Evolutionary conservation across 2,329 filamentous ascomycete species (phyloP).

Genomic region (Colletotrichum lupini): DNA sequence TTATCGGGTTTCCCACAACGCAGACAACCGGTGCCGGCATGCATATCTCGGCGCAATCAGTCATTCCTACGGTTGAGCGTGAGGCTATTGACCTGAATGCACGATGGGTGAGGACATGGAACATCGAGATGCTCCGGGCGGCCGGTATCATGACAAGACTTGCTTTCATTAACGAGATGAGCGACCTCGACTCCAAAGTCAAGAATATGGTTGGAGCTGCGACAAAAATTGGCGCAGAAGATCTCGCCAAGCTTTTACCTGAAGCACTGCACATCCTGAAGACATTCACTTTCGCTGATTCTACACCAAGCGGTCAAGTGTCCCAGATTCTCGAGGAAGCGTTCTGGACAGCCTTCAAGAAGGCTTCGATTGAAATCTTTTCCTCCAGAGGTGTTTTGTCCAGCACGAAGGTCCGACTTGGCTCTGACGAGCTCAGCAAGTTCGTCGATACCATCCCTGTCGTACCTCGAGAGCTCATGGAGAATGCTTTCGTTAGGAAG

Average conservation of each 20-base stretch:
- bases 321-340: slow-evolving; percentile 91
- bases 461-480: slow-evolving; percentile 79
- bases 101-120: slow-evolving; percentile 94
- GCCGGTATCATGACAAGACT: slow-evolving; percentile 91
- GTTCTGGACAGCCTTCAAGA: slow-evolving; percentile 92
- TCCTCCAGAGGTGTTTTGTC: slow-evolving; percentile 88
- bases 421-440: slow-evolving; percentile 69
- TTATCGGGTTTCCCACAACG: slow-evolving; percentile 97
- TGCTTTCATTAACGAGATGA: slow-evolving; percentile 90
- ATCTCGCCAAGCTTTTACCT: slow-evolving; percentile 76
- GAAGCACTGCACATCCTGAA: slow-evolving; percentile 86
- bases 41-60: slow-evolving; percentile 93
- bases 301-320: slow-evolving; percentile 86
- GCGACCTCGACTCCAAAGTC: slow-evolving; percentile 73
- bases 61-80: slow-evolving; percentile 96
- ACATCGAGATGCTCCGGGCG: slow-evolving; percentile 89
- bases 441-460: slow-evolving; percentile 93
- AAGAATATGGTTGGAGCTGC: slow-evolving; percentile 56
- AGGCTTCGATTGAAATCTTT: slow-evolving; percentile 85
- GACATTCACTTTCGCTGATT: slow-evolving; percentile 89
- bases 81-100: slow-evolving; percentile 98
- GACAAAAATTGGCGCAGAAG: slow-evolving; percentile 68
- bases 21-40: slow-evolving; percentile 95
- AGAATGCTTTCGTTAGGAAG: slow-evolving; percentile 80
- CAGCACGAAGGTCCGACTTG: slow-evolving; percentile 85